Percentiles rank a stretch among this genome's conserved stretches.
phyloP scores from a whole-genome alignment of 257 asterid species.

The Ocimum tenuiflorum region DNA sequence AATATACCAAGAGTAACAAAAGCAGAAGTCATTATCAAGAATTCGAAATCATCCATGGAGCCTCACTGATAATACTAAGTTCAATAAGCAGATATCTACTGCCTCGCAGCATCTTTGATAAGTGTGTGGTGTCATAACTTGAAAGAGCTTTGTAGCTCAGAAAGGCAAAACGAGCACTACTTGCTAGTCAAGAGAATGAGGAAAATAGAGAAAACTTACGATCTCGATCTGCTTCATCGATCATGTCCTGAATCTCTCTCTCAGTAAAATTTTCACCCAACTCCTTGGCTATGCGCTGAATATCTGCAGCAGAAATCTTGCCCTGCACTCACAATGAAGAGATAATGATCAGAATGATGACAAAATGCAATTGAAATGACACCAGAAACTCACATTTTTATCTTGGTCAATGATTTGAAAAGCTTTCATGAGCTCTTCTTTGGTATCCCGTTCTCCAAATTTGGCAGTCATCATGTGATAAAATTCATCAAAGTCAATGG shows the following conservation, averaged over 20 bases:
- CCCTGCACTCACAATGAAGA: constrained; percentile 48
- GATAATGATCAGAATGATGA: constrained; percentile 14
- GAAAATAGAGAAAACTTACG: constrained; percentile 44
- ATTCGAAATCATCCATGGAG: no score
- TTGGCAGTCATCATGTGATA: constrained; percentile 93
- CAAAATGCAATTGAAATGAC: constrained; percentile 1
- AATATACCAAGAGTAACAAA: no score
- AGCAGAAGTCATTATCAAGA: no score
- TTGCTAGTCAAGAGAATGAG: not conserved
- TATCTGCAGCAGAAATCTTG: constrained; percentile 75
- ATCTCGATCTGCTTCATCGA: constrained; percentile 89
- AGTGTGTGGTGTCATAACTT: no score
- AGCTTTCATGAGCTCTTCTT: constrained; percentile 84
- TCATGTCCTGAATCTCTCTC: constrained; percentile 83
- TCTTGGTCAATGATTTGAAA: constrained; percentile 83
- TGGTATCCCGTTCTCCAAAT: constrained; percentile 84
- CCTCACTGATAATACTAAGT: no score
- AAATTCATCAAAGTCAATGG: constrained; percentile 84
- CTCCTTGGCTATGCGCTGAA: constrained; percentile 73
- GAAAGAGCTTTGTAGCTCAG: not conserved
- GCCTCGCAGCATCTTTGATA: no score
- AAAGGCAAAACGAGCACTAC: not conserved
- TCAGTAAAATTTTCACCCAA: constrained; percentile 70
- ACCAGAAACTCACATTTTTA: constrained; percentile 49
- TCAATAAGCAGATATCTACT: no score